Percentiles rank a stretch among this genome's conserved stretches.
Conservation (phyloP, 768 basidiomycete species). For the Panaeolus papilionaceus region DNA sequence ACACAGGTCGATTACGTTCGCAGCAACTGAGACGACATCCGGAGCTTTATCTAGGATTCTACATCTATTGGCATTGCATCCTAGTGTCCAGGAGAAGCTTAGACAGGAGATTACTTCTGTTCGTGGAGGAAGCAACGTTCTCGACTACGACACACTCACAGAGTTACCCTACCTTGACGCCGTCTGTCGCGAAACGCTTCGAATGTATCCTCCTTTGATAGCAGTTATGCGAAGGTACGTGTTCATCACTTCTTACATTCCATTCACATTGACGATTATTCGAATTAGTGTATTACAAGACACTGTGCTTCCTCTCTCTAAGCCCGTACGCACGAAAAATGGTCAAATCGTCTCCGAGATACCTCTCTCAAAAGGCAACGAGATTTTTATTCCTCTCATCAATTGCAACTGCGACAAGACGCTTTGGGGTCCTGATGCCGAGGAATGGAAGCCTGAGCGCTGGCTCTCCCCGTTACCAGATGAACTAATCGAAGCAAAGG, state of each 20-base stretch:
- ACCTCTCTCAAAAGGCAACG: constrained; percentile 44
- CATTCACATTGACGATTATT: neutral
- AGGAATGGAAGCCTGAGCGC: constrained; percentile 46
- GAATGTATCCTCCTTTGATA: constrained; percentile 37
- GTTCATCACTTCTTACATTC: neutral
- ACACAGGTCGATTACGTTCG: constrained; percentile 34
- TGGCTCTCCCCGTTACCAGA: constrained; percentile 45
- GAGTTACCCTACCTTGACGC: constrained; percentile 45
- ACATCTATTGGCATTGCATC: constrained; percentile 38
- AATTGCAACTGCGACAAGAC: constrained; percentile 36
- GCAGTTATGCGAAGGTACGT: constrained; percentile 27
- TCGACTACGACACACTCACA: constrained; percentile 44
- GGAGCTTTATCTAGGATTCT: constrained; percentile 43
- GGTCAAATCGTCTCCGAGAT: constrained; percentile 43
- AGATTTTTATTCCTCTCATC: constrained; percentile 41
- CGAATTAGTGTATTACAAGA: constrained; percentile 29
- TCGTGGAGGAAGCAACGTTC: constrained; percentile 28
- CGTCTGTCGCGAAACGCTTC: constrained; percentile 45
- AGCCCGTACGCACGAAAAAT: constrained; percentile 41
- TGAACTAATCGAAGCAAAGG: constrained; percentile 20
- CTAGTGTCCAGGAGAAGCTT: constrained; percentile 40
- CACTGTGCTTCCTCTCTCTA: constrained; percentile 39
- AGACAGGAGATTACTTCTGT: constrained; percentile 43
- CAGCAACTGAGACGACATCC: constrained; percentile 53
- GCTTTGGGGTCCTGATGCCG: constrained; percentile 44